Conservation (phyloP, 345 rosid species). For the Gossypium bickii region DNA sequence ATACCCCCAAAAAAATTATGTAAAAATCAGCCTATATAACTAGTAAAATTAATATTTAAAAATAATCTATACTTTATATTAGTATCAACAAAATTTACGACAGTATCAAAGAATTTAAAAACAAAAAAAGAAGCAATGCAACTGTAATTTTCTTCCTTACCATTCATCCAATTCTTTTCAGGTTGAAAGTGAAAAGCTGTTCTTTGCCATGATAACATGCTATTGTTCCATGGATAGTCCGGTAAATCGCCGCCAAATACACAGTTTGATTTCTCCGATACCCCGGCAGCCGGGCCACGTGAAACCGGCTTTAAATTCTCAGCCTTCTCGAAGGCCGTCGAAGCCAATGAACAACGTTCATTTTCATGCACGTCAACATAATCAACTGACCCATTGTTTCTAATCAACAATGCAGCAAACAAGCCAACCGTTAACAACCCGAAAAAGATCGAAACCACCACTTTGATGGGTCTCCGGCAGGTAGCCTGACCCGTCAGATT, state of each 20-base stretch:
- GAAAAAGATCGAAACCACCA: conserved; percentile 16
- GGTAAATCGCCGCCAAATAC: conserved; percentile 10
- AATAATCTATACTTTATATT: too few species aligned
- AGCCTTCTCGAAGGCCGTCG: not conserved
- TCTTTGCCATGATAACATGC: conserved; percentile 84
- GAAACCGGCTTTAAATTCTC: conserved; percentile 17
- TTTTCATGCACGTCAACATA: not conserved
- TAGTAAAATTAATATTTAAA: not conserved
- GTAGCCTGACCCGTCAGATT: not conserved
- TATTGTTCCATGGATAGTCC: conserved; percentile 68
- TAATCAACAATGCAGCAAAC: conserved; percentile 21
- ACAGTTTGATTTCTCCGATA: conserved; percentile 63
- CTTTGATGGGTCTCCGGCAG: conserved; percentile 24
- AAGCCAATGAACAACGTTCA: not conserved
- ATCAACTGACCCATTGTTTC: not conserved
- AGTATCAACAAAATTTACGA: too few species aligned
- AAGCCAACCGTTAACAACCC: conserved; percentile 35
- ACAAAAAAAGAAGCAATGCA: too few species aligned
- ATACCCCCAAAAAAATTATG: not conserved
- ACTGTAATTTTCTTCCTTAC: conserved; percentile 25
- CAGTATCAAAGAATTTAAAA: too few species aligned
- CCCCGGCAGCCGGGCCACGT: conserved; percentile 58
- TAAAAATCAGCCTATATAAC: not conserved
- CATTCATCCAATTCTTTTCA: conserved; percentile 93
- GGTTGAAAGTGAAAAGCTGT: conserved; percentile 94